Conservation (phyloP, 164 flowering plant species). For the Kalanchoe fedtschenkoi region DNA sequence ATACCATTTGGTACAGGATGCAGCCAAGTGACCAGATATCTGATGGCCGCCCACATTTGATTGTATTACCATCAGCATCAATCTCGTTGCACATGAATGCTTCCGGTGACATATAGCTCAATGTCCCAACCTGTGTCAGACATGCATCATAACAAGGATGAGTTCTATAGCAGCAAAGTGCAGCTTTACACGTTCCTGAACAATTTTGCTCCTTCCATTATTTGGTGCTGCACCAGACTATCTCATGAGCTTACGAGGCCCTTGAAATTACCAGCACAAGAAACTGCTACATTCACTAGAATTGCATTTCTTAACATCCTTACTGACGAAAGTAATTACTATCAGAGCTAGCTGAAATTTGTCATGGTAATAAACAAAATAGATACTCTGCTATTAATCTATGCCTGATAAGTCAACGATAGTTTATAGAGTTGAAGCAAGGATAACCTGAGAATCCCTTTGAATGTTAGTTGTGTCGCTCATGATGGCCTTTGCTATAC, state of each 20-base stretch:
- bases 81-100: conserved; percentile 96
- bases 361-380: too few species aligned
- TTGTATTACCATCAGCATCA: conserved; percentile 74
- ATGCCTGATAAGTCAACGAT: neutral
- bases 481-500: conserved; percentile 94
- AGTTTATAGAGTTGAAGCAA: neutral
- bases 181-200: too few species aligned
- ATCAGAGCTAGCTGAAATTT: too few species aligned
- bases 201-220: too few species aligned
- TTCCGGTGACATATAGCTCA: conserved; percentile 99
- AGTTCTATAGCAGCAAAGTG: too few species aligned
- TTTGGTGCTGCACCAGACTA: too few species aligned
- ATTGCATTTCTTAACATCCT: too few species aligned
- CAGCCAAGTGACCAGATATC: conserved; percentile 99
- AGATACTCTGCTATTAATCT: too few species aligned
- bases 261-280: too few species aligned
- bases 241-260: too few species aligned
- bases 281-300: too few species aligned
- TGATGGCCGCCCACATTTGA: conserved; percentile 94
- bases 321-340: too few species aligned
- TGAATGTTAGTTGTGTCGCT: conserved; percentile 97
- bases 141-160: neutral
- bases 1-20: conserved; percentile 96
- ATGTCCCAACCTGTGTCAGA: conserved; percentile 74
- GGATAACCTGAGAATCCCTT: conserved; percentile 83